Percentiles rank a stretch among this genome's conserved stretches.
phyloP scores from a whole-genome alignment of 108 stramenopile genomes.

The Conticribra guillardii region DNA sequence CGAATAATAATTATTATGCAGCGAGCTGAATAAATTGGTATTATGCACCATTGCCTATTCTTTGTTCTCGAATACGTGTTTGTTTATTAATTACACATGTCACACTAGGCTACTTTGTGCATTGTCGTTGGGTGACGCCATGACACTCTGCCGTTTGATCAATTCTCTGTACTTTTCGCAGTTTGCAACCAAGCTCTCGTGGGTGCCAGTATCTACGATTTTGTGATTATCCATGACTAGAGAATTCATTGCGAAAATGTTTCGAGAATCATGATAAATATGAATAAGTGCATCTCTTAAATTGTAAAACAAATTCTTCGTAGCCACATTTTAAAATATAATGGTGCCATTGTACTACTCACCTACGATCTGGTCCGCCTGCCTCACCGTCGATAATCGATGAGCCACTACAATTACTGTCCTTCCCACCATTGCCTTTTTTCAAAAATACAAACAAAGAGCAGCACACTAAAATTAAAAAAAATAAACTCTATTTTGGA shows the following conservation, averaged over 20 bases:
- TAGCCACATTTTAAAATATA: too few species aligned
- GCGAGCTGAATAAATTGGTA: too few species aligned
- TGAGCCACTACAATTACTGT: conserved; percentile 82
- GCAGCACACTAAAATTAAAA: not conserved
- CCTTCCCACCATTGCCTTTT: conserved; percentile 54
- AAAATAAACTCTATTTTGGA: not conserved
- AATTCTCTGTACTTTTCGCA: conserved; percentile 63
- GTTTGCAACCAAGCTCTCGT: conserved; percentile 65
- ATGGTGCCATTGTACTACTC: too few species aligned
- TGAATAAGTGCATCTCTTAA: too few species aligned
- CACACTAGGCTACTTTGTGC: too few species aligned
- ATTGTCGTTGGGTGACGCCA: conserved; percentile 4
- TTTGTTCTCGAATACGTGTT: too few species aligned
- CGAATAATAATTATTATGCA: too few species aligned
- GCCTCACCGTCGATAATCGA: conserved; percentile 83
- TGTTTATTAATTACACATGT: too few species aligned
- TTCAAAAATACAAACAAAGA: not conserved
- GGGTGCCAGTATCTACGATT: conserved; percentile 79
- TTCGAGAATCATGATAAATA: too few species aligned
- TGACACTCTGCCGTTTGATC: conserved; percentile 62
- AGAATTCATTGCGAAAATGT: too few species aligned
- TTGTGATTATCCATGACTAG: conserved; percentile 72
- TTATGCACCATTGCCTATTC: too few species aligned
- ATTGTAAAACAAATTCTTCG: too few species aligned
- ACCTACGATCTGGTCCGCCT: conserved; percentile 87